Base-by-base conservation (phyloP, 805 yeast species). In the Danielia reshetovae region DNA sequence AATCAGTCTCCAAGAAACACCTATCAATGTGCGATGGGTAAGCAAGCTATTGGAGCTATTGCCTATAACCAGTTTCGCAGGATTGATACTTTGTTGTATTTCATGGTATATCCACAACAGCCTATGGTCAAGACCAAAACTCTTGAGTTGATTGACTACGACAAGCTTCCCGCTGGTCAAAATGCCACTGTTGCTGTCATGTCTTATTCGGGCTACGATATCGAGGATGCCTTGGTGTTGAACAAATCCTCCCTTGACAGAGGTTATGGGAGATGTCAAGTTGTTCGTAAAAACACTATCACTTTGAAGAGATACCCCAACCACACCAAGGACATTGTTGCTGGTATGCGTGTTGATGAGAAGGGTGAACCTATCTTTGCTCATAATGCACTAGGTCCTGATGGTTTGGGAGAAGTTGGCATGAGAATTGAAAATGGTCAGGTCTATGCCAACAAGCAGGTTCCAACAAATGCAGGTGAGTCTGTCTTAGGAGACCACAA, bases 1-100 rank as follows among this genome's bases (percentile, higher is more conserved):
- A 85, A 85, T 63, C 95, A 85, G 64, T 84, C 94, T 4, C 95
- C 95, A 28, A 78, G 95, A 71, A 85, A 85, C 62, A 85, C 95
- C 4, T 85, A 85, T 63, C 95, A 85, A 62, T 85, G 94, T 73
- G 95, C 95, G 56, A 85, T 85, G 95, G 95, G 96, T 79, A 87
- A 87, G 65, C 98, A 93, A 68, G 98, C 98, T n/a, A 90, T 93
- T 61, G 98, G 98, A 49, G 97, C 97, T 2, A 93, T 93, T 62
- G 96, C 95, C 8, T 93, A 93, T 59, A 93, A 93, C 60, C 98
- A 93, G 64, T 85, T 93, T 66, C 77, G 87, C 56, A 81, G 98
- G 60, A 90, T 93, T 47, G 98, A 93, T 55, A 93, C 98, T 1
- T 65, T 93, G 54, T 68, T 93, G 45, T 93, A 93, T 55, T 70